Conservation (phyloP, 768 basidiomycete species). For the Ephemerocybe angulata region DNA sequence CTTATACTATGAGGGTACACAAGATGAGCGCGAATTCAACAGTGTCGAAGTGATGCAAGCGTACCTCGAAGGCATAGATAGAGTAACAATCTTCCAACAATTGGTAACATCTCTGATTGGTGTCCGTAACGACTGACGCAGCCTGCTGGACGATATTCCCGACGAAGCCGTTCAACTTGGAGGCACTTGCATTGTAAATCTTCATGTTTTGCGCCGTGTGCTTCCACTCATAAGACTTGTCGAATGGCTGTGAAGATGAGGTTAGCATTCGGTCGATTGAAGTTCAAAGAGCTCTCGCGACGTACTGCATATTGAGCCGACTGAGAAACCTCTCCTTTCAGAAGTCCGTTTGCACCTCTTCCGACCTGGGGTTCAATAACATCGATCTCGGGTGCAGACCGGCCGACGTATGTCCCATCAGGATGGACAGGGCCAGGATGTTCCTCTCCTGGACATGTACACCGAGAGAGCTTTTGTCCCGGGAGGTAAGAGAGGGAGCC, state of each 20-base stretch:
- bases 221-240: constrained; percentile 46
- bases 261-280: constrained; percentile 26
- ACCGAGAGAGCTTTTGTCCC: constrained; percentile 46
- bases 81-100: constrained; percentile 27
- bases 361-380: constrained; percentile 52
- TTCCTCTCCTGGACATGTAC: constrained; percentile 39
- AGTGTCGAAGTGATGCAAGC: no score
- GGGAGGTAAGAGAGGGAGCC: constrained; percentile 60
- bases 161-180: constrained; percentile 50
- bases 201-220: constrained; percentile 40
- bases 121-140: constrained; percentile 58
- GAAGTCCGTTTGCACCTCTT: no score
- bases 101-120: constrained; percentile 66
- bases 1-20: no score
- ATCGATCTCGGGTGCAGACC: constrained; percentile 65
- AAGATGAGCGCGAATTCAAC: no score
- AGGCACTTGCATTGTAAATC: constrained; percentile 44
- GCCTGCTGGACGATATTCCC: constrained; percentile 62
- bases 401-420: constrained; percentile 55
- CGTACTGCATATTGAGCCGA: constrained; percentile 46
- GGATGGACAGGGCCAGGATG: constrained; percentile 36
- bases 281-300: constrained; percentile 75
- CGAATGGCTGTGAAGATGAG: neutral
- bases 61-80: constrained; percentile 48
- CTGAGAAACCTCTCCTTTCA: constrained; percentile 44